phyloP scores from a whole-genome alignment of 2,329 filamentous ascomycete genomes.

The Venturia asperata region DNA sequence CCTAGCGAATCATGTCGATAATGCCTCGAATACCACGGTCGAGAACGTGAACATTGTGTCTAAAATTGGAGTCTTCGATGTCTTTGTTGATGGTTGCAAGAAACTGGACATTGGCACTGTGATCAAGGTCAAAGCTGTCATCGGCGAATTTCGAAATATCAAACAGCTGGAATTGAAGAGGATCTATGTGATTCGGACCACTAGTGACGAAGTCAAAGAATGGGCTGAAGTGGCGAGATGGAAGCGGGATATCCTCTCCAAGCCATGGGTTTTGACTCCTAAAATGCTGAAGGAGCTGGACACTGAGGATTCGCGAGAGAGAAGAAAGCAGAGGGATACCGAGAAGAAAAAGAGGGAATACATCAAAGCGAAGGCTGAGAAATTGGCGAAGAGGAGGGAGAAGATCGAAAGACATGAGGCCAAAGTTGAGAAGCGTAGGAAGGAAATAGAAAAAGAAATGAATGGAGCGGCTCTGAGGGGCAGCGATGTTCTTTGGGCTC shows the following conservation, averaged over 20 bases:
- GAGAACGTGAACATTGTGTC: conserved; percentile 35
- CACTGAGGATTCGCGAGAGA: conserved; percentile 33
- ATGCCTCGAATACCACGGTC: conserved; percentile 31
- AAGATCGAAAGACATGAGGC: conserved; percentile 29
- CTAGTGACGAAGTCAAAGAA: conserved; percentile 47
- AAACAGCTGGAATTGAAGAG: conserved; percentile 51
- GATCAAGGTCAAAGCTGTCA: conserved; percentile 51
- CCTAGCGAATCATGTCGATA: conserved; percentile 24
- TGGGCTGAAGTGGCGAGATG: conserved; percentile 42
- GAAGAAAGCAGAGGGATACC: conserved; percentile 33
- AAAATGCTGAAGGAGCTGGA: conserved; percentile 40
- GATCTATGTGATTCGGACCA: conserved; percentile 43
- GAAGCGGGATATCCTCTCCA: conserved; percentile 41
- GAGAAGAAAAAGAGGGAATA: conserved; percentile 31
- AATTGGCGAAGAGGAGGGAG: conserved; percentile 28
- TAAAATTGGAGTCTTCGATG: conserved; percentile 37
- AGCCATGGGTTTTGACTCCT: conserved; percentile 46
- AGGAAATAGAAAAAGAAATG: conserved; percentile 38
- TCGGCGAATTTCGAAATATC: conserved; percentile 43
- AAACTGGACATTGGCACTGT: conserved; percentile 42
- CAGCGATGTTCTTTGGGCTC: conserved; percentile 9
- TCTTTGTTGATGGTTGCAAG: conserved; percentile 31
- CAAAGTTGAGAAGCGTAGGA: conserved; percentile 37
- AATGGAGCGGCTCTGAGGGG: conserved; percentile 34
- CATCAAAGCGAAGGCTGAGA: conserved; percentile 29